Percentiles rank a stretch among this genome's conserved stretches.
These are phyloP conservation scores for Phascolomyces articulosus DNA, from an alignment of 371 early-diverging fungal genomes.

Conservation along the genomic window DNA sequence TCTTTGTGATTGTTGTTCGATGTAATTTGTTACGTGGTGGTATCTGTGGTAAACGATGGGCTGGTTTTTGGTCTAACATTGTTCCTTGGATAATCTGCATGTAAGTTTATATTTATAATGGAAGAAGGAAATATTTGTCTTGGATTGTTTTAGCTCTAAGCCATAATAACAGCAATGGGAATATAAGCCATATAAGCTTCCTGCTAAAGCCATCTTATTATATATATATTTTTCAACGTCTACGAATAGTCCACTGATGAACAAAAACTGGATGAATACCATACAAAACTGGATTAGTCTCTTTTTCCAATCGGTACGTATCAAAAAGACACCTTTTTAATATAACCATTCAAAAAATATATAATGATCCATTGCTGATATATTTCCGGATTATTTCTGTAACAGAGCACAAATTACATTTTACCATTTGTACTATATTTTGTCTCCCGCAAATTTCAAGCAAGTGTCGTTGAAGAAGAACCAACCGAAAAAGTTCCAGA, in stretches of 20 bases:
- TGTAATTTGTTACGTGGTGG: slow-evolving; percentile 66
- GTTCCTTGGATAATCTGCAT: slow-evolving; percentile 68
- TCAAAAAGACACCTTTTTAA: not conserved
- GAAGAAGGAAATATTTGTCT: too few species aligned
- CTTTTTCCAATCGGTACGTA: slow-evolving; percentile 53
- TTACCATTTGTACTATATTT: slow-evolving; percentile 78
- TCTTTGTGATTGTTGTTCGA: slow-evolving; percentile 72
- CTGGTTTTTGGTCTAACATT: slow-evolving; percentile 59
- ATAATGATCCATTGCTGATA: not conserved
- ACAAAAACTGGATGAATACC: slow-evolving; percentile 32
- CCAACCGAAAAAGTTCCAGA: slow-evolving; percentile 10
- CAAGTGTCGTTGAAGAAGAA: slow-evolving; percentile 25
- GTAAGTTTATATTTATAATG: slow-evolving; percentile 32
- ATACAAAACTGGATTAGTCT: slow-evolving; percentile 52
- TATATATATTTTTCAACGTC: too few species aligned
- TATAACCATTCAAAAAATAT: too few species aligned
- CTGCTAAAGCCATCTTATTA: too few species aligned
- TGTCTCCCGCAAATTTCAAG: slow-evolving; percentile 49
- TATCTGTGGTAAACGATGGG: slow-evolving; percentile 55
- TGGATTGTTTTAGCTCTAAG: too few species aligned
- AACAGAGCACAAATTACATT: slow-evolving; percentile 74
- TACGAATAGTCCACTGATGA: slow-evolving; percentile 45
- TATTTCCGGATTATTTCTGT: not conserved
- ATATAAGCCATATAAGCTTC: too few species aligned
- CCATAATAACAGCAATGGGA: too few species aligned